Conservation (phyloP, 1,284 basidiomycete genomes). For the Papiliotrema nemorosa region DNA sequence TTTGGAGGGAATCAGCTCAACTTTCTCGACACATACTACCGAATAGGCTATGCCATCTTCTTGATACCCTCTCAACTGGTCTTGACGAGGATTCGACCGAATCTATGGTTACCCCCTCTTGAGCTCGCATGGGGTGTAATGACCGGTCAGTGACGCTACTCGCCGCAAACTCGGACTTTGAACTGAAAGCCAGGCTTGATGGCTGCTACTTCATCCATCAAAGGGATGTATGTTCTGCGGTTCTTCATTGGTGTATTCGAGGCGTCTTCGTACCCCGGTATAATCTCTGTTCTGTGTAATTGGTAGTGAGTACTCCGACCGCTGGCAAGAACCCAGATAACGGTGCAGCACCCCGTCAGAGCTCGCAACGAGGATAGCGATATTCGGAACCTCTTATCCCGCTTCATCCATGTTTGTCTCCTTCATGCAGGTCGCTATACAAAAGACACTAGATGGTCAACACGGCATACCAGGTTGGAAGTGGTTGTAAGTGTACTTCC, state of each 20-base stretch:
- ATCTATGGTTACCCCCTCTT: constrained; percentile 22
- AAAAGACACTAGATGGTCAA: constrained; percentile 51
- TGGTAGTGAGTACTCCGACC: constrained; percentile 17
- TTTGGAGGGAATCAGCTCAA: constrained; percentile 14
- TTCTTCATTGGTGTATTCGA: constrained; percentile 39
- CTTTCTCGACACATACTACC: constrained; percentile 31
- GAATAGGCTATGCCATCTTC: constrained; percentile 30
- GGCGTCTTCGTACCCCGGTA: constrained; percentile 25
- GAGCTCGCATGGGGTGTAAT: constrained; percentile 34
- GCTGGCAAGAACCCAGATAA: neutral
- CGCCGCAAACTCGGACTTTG: constrained; percentile 2
- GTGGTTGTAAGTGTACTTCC: constrained; percentile 37
- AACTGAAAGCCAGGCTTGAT: constrained; percentile 19
- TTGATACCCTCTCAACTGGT: constrained; percentile 34
- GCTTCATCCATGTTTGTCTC: constrained; percentile 30
- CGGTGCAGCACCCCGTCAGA: constrained; percentile 20
- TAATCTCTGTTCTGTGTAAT: constrained; percentile 18
- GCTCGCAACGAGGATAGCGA: constrained; percentile 24
- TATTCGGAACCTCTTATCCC: constrained; percentile 31
- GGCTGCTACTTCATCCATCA: constrained; percentile 16
- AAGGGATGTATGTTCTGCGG: constrained; percentile 31
- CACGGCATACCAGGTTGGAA: constrained; percentile 54
- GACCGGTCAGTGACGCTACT: neutral
- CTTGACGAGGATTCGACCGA: constrained; percentile 32
- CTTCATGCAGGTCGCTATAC: constrained; percentile 47